These are phyloP conservation scores for Dactylellina cionopaga DNA, from an alignment of 2,329 filamentous ascomycete species.

Conservation along the genomic window DNA sequence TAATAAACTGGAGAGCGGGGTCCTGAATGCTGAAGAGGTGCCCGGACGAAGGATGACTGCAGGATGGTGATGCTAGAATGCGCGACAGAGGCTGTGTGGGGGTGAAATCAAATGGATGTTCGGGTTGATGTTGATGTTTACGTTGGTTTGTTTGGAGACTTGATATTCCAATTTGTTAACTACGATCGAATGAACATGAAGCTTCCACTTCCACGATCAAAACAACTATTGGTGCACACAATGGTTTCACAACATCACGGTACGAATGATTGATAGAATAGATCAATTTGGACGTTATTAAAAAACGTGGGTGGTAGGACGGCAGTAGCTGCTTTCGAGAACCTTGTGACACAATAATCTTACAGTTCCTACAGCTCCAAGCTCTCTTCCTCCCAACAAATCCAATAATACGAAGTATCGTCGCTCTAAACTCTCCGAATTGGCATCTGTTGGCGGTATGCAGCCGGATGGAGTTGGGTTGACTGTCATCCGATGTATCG, in stretches of 20 bases:
- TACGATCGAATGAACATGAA: neutral
- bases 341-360: slow-evolving; percentile 13
- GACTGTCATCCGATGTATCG: neutral
- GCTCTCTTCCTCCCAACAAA: neutral
- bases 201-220: slow-evolving; percentile 8
- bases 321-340: neutral
- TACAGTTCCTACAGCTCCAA: neutral
- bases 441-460: neutral
- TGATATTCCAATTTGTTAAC: too few relatives aligned
- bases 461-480: neutral
- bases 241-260: too few relatives aligned
- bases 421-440: neutral
- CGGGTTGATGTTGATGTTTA: slow-evolving; percentile 3
- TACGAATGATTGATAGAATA: too few relatives aligned
- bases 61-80: slow-evolving; percentile 10
- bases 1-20: neutral
- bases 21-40: slow-evolving; percentile 1
- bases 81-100: neutral
- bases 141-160: neutral
- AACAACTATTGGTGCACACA: too few relatives aligned
- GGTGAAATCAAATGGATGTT: slow-evolving; percentile 6
- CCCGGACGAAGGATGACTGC: neutral
- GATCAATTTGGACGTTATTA: too few relatives aligned
- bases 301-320: slow-evolving; percentile 47
- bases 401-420: neutral